Evolutionary conservation across 257 asterid species (phyloP).

Genomic region (Ehretia macrophylla): DNA sequence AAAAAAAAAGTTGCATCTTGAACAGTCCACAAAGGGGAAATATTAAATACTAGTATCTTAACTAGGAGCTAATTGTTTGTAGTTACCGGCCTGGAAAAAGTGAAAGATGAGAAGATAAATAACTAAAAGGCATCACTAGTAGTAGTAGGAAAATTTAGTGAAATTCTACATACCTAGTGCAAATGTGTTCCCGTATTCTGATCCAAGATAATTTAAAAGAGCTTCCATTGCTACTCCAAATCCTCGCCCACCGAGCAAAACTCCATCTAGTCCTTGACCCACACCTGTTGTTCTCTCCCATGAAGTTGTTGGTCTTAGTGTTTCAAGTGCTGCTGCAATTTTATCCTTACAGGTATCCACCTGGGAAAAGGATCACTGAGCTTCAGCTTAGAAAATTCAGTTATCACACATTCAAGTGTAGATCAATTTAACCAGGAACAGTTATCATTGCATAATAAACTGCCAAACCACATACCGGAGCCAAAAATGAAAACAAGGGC

Average conservation of each 20-base stretch:
- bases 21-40: too few relatives aligned
- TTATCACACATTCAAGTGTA: background rate
- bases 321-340: constrained; percentile 85
- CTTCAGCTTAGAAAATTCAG: constrained; percentile 1
- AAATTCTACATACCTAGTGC: constrained; percentile 58
- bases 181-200: constrained; percentile 93
- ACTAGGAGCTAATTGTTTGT: too few relatives aligned
- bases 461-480: constrained; percentile 63
- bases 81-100: too few relatives aligned
- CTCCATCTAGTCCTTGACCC: constrained; percentile 90
- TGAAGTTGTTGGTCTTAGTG: constrained; percentile 79
- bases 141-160: background rate
- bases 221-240: constrained; percentile 97
- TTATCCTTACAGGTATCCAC: constrained; percentile 91
- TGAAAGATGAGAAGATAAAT: too few relatives aligned
- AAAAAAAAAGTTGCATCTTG: too few relatives aligned
- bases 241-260: constrained; percentile 91
- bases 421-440: too few relatives aligned
- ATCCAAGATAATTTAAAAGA: constrained; percentile 81
- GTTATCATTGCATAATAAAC: constrained; percentile 8
- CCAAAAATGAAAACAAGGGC: constrained; percentile 93
- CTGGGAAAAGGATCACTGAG: constrained; percentile 36
- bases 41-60: too few relatives aligned
- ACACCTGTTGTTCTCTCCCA: constrained; percentile 93
- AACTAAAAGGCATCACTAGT: too few relatives aligned